Base-by-base conservation (phyloP, 2,329 filamentous ascomycete genomes). In the Talaromyces amestolkiae region DNA sequence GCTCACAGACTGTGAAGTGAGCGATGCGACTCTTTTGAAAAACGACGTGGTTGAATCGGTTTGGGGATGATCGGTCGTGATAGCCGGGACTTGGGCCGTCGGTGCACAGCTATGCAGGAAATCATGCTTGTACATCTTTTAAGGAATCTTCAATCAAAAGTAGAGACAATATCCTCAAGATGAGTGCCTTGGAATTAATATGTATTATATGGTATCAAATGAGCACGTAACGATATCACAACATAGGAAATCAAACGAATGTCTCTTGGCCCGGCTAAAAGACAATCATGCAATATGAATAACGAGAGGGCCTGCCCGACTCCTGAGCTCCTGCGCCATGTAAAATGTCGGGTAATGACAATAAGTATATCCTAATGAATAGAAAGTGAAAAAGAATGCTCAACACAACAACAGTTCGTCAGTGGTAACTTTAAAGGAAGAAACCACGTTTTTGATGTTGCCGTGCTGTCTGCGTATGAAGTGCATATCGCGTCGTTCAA, bases 161-260 rank as follows among this genome's bases (percentile, higher is more conserved):
- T 31, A 31, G 27, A 31, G 27, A 8, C 27, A 31, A 31, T 7
- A 31, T 31, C 27, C 27, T 31, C 27, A 31, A 31, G 27, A 31
- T 31, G 27, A 31, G 27, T 31, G 27, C 5, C 7, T 7, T 31
- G 27, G 27, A 31, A 31, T 31, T 31, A 31, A 31, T 27, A 41
- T 41, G 24, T 56, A 63, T 63, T 45, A 63, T 63, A 63, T 63
- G 61, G 61, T 63, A 63, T 63, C 61, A 58, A 63, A 54, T 54
- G 51, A 41, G 39, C 51, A 58, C 31, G 49, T 63, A 63, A 63
- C 51, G 13, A 63, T 58, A 58, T 63, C 61, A 53, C 35, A 61
- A 66, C 53, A 66, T 43, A 63, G 53, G 60, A 63, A 35, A 66
- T 66, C 41, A 66, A 66, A 47, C 65, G 65, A 66, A 53, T 66